Conservation (phyloP, 2,329 filamentous ascomycete genomes). For the Aspergillus puulaauensis region DNA sequence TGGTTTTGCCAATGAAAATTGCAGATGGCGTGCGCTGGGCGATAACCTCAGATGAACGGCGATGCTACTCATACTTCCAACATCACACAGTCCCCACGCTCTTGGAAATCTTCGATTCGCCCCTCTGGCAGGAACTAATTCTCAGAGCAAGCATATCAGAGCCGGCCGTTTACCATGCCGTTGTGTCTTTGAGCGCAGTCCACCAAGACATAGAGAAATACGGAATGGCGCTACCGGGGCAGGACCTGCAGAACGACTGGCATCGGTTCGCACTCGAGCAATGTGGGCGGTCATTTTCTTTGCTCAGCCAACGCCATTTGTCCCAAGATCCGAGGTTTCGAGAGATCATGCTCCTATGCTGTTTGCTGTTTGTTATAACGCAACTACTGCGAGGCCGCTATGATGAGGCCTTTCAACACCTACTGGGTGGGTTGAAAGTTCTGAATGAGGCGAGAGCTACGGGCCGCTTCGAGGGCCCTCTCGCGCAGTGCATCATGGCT, state of each 20-base stretch:
- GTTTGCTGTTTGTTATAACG: constrained; percentile 8
- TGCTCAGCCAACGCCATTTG: not conserved
- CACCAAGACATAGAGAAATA: constrained; percentile 1
- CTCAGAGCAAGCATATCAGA: constrained; percentile 5
- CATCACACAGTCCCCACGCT: constrained; percentile 16
- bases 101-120: constrained; percentile 13
- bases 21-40: not conserved
- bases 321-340: constrained; percentile 11
- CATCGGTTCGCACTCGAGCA: constrained; percentile 14
- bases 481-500: constrained; percentile 1
- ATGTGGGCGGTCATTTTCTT: not conserved
- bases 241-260: constrained; percentile 5
- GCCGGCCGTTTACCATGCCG: constrained; percentile 10
- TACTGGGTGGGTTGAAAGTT: constrained; percentile 3
- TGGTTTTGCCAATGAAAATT: not conserved
- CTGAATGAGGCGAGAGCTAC: not conserved
- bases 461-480: not conserved
- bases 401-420: constrained; percentile 9
- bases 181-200: constrained; percentile 5
- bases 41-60: constrained; percentile 18
- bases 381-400: constrained; percentile 9
- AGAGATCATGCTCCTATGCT: constrained; percentile 10
- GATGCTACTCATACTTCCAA: constrained; percentile 20
- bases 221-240: not conserved
- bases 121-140: constrained; percentile 8